Base-by-base conservation (phyloP, 139 green algal species). In the Parachlorella kessleri region DNA sequence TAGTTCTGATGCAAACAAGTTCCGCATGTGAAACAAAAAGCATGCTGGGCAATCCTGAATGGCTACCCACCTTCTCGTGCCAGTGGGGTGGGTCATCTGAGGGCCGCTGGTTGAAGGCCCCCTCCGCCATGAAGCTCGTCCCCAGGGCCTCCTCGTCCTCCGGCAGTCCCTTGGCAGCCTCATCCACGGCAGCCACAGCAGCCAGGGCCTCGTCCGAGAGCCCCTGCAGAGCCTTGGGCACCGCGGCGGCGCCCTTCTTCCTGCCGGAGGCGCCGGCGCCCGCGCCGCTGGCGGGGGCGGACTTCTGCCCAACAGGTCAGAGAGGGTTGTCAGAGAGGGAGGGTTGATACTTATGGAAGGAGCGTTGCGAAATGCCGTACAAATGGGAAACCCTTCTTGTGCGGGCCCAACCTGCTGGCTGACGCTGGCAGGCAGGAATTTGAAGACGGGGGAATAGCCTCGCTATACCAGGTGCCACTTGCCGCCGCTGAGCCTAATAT, bases 111-210 rank as follows among this genome's bases (percentile, higher is more conserved):
- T 48, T 55, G 24, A 67, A 82, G 6, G 66, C 66, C 32, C 23
- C 18, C 2, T 87, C 81, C 6, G 81, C 28, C 38, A 88, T 42
- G 33, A 88, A 48, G 28, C 3, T 72, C 6, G 84, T 67, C 1
- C 53, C n/a, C 35, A 84, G 7, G 4, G 55, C 35, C 55, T 88
- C 63, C 40, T 72, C 55, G 8, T 42, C 32, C 6, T 64, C 28
- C 10, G 92, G 81, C 55, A 91, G 75, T 53, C 59, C 84, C 39
- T 79, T 77, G 36, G 65, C 67, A 18, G 81, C 83, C 1, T 42
- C 55, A 35, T 88, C 73, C 32, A 88, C 83, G 4, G 83, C 83
- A 6, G 37, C 81, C 73, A 88, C 72, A 1, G 83, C 83, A 2
- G 55, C 81, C 40, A 79, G 54, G 21, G 81, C 81, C 10, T 26